Evolutionary conservation across 805 yeast genomes (phyloP).

Genomic region (Yarrowia alimentaria): DNA sequence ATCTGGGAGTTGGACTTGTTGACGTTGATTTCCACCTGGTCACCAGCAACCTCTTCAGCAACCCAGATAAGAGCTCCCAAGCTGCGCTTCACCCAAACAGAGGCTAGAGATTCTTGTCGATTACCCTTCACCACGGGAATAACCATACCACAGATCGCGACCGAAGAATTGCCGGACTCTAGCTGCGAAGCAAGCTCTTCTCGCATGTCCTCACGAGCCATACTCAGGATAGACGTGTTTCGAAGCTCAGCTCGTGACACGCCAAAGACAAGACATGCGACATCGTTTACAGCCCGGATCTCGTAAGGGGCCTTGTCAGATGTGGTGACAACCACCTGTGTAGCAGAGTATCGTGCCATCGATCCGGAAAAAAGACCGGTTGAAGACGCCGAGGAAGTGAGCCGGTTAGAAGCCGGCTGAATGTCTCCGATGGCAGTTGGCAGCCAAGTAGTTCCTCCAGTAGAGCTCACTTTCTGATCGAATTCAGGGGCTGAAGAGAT

Average conservation of each 20-base stretch:
- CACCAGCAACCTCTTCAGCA: slow-evolving; percentile 68
- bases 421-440: neutral
- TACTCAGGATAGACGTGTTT: slow-evolving; percentile 65
- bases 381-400: slow-evolving; percentile 46
- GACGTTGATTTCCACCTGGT: slow-evolving; percentile 46
- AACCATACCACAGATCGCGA: slow-evolving; percentile 62
- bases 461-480: neutral
- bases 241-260: slow-evolving; percentile 62
- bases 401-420: slow-evolving; percentile 37
- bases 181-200: neutral
- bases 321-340: slow-evolving; percentile 83
- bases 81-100: slow-evolving; percentile 80
- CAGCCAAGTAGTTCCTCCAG: neutral
- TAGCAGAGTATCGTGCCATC: slow-evolving; percentile 45
- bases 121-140: slow-evolving; percentile 74
- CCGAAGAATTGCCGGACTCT: no score
- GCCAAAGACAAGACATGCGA: slow-evolving; percentile 86
- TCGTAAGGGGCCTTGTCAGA: slow-evolving; percentile 72
- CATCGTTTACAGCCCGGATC: slow-evolving; percentile 80
- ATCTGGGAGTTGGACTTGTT: slow-evolving; percentile 44
- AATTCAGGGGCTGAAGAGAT: neutral
- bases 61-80: slow-evolving; percentile 73
- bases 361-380: slow-evolving; percentile 38
- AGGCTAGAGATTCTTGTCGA: slow-evolving; percentile 71
- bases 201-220: slow-evolving; percentile 41